A percentile compares a stretch with the other conserved stretches of the same genome.
These are phyloP conservation scores for Pisolithus marmoratus DNA, from an alignment of 768 basidiomycete genomes.

Conservation along the genomic window DNA sequence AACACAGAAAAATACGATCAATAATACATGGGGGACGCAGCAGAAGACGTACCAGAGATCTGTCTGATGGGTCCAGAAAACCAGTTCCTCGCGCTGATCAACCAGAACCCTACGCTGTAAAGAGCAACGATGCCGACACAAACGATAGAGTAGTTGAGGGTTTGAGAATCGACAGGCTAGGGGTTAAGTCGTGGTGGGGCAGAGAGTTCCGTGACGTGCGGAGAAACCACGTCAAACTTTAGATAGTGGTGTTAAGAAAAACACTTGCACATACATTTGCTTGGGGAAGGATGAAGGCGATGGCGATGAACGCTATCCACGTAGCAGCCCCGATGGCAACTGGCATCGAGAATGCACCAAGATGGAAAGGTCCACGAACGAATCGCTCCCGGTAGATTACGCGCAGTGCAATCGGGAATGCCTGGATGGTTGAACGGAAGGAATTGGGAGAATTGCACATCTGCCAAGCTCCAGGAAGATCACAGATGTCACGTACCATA, in stretches of 20 bases:
- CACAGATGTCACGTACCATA: constrained; percentile 41
- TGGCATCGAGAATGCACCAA: constrained; percentile 58
- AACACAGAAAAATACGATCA: background rate
- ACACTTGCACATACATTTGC: constrained; percentile 44
- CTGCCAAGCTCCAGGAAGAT: background rate
- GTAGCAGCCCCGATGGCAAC: constrained; percentile 49
- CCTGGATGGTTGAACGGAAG: constrained; percentile 25
- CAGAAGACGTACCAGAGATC: constrained; percentile 42
- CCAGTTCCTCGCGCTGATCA: constrained; percentile 66
- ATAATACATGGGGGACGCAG: background rate
- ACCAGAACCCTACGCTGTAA: constrained; percentile 66
- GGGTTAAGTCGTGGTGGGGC: background rate
- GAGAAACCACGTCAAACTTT: no score
- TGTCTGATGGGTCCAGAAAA: constrained; percentile 67
- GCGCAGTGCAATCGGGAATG: constrained; percentile 65
- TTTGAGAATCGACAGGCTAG: constrained; percentile 62
- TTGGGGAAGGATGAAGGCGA: constrained; percentile 69
- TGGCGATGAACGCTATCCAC: constrained; percentile 71
- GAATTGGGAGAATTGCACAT: no score
- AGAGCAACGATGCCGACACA: constrained; percentile 67
- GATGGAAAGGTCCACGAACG: constrained; percentile 66
- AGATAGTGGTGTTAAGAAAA: background rate
- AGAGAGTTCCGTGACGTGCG: background rate
- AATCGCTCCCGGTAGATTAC: constrained; percentile 57
- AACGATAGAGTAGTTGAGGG: constrained; percentile 70